A percentile compares a stretch with the other conserved stretches of the same genome.
These are phyloP conservation scores for Xylaria bambusicola DNA, from an alignment of 495 filamentous ascomycete genomes.

Conservation along the genomic window DNA sequence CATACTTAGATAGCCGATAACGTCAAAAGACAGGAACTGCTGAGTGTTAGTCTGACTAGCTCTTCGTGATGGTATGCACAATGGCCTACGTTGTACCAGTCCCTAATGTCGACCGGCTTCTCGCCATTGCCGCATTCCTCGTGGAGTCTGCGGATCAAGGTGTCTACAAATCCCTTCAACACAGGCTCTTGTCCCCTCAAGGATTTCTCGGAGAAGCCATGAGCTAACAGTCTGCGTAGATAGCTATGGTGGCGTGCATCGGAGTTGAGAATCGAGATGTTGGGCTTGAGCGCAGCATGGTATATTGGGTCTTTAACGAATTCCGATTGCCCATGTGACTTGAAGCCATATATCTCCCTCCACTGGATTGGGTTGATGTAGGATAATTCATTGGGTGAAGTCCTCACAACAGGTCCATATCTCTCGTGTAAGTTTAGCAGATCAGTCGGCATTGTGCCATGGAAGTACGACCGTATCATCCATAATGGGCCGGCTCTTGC, in stretches of 20 bases:
- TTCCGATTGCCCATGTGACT: slow-evolving; percentile 11
- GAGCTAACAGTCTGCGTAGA: slow-evolving; percentile 41
- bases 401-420: slow-evolving; percentile 28
- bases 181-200: slow-evolving; percentile 45
- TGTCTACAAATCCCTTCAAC: slow-evolving; percentile 40
- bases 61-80: background rate
- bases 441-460: slow-evolving; percentile 19
- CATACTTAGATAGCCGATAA: slow-evolving; percentile 5
- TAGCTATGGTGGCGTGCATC: slow-evolving; percentile 35
- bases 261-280: slow-evolving; percentile 26
- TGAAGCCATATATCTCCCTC: slow-evolving; percentile 29
- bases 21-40: background rate
- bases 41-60: background rate
- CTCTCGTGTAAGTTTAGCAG: slow-evolving; percentile 22
- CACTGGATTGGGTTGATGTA: slow-evolving; percentile 24
- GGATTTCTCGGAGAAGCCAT: slow-evolving; percentile 52
- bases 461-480: slow-evolving; percentile 16
- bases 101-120: slow-evolving; percentile 34
- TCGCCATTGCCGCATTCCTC: slow-evolving; percentile 25
- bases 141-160: slow-evolving; percentile 41
- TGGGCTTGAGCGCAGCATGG: slow-evolving; percentile 2
- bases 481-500: slow-evolving; percentile 18
- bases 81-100: slow-evolving; percentile 45
- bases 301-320: slow-evolving; percentile 17
- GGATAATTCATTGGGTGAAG: slow-evolving; percentile 27